These are phyloP conservation scores for Zygoascus biomembranicola DNA, from an alignment of 805 yeast genomes.

Conservation along the genomic window DNA sequence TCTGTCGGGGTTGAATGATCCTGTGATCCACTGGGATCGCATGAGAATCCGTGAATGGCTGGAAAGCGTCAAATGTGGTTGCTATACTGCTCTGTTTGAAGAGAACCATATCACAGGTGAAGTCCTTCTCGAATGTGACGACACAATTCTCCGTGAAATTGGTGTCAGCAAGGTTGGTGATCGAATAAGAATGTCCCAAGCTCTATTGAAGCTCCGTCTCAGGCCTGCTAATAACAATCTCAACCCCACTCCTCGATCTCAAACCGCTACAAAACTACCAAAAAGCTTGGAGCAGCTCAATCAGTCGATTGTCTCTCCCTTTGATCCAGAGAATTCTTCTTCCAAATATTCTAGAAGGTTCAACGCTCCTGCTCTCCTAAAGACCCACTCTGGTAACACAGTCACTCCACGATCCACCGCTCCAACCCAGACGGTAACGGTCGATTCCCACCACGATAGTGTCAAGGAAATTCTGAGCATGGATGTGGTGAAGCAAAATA, in stretches of 20 bases:
- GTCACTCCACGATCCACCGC: background rate
- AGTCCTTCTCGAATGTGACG: conserved; percentile 52
- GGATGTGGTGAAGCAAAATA: conserved; percentile 28
- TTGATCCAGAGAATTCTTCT: conserved; percentile 3
- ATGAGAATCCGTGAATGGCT: conserved; percentile 27
- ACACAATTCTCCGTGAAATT: conserved; percentile 55
- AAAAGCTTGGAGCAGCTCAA: conserved; percentile 13
- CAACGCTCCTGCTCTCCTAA: background rate
- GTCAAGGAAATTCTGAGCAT: conserved; percentile 24
- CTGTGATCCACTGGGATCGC: conserved; percentile 20
- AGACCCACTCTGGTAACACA: background rate
- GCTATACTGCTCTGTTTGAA: conserved; percentile 20
- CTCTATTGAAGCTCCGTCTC: conserved; percentile 40
- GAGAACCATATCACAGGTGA: conserved; percentile 51
- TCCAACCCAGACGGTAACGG: background rate
- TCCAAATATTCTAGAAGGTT: background rate
- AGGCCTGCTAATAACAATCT: background rate
- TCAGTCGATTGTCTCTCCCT: conserved; percentile 15
- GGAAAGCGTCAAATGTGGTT: conserved; percentile 22
- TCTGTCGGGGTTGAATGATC: background rate
- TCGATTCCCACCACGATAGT: background rate
- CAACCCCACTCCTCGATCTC: background rate
- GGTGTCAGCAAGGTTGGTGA: conserved; percentile 81
- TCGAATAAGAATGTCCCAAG: conserved; percentile 57
- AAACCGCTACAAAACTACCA: background rate